Conservation (phyloP, 768 basidiomycete species). For the Auriscalpium orientale region DNA sequence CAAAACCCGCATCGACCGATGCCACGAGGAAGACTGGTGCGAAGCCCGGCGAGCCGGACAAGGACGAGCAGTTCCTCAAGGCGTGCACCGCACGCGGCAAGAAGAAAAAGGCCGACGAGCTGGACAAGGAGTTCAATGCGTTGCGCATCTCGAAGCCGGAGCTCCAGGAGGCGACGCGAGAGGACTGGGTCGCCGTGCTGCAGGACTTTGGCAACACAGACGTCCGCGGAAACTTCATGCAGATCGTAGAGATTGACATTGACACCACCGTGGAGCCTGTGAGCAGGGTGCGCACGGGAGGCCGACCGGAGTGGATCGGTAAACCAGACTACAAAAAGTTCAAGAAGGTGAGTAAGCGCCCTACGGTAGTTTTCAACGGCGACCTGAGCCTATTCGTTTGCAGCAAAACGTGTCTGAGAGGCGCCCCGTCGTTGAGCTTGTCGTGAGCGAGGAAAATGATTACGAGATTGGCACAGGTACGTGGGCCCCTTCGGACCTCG, state of each 20-base stretch:
- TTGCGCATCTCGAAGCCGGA: slow-evolving; percentile 60
- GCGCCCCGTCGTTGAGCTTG: slow-evolving; percentile 40
- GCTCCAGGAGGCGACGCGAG: slow-evolving; percentile 36
- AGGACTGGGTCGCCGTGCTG: slow-evolving; percentile 43
- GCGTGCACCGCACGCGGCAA: slow-evolving; percentile 63
- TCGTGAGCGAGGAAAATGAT: slow-evolving; percentile 43
- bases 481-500: slow-evolving; percentile 8
- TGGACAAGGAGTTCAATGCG: slow-evolving; percentile 71
- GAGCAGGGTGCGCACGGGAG: neutral
- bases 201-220: slow-evolving; percentile 58
- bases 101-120: slow-evolving; percentile 48
- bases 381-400: neutral
- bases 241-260: slow-evolving; percentile 55
- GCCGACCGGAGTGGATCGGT: slow-evolving; percentile 31
- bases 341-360: slow-evolving; percentile 40
- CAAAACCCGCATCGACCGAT: neutral
- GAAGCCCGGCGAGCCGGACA: slow-evolving; percentile 30
- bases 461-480: slow-evolving; percentile 47
- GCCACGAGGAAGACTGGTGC: neutral
- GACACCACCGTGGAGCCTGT: slow-evolving; percentile 9
- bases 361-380: neutral
- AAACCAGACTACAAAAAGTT: slow-evolving; percentile 68
- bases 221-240: slow-evolving; percentile 70
- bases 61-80: slow-evolving; percentile 54
- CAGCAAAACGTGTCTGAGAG: slow-evolving; percentile 20